These are phyloP conservation scores for Tetraselmis striata DNA, from an alignment of 139 green algal genomes.

Conservation along the genomic window DNA sequence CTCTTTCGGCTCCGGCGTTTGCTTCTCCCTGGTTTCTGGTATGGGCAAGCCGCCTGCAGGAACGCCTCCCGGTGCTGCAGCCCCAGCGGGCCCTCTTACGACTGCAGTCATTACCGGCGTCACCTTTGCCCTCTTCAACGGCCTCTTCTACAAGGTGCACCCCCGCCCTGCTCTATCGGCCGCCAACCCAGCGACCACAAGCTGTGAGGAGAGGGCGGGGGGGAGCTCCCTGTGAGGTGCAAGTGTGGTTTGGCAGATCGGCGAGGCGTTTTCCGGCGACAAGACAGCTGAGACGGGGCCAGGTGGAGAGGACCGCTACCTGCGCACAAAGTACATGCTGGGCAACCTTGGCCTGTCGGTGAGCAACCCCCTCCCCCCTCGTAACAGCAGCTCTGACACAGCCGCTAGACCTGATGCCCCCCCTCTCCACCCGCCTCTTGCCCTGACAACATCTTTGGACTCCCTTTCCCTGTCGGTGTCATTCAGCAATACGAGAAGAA, in stretches of 20 bases:
- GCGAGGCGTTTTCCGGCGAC: conserved; percentile 55
- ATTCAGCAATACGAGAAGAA: conserved; percentile 90
- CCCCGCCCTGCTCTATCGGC: background rate
- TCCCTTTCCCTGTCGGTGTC: background rate
- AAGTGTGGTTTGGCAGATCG: conserved; percentile 38
- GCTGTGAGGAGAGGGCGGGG: background rate
- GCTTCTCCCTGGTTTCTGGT: conserved; percentile 68
- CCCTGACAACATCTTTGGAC: too few relatives aligned
- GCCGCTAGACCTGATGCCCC: too few relatives aligned
- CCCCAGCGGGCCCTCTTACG: conserved; percentile 30
- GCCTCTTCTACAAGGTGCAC: conserved; percentile 69
- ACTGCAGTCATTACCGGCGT: conserved; percentile 47
- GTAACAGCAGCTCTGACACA: too few relatives aligned
- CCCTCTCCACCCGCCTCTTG: too few relatives aligned
- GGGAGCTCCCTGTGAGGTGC: conserved; percentile 15
- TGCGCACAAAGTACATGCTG: conserved; percentile 78
- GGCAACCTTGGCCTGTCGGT: conserved; percentile 63
- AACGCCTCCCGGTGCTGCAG: background rate
- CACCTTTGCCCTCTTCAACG: conserved; percentile 80
- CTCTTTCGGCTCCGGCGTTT: conserved; percentile 68
- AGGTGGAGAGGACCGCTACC: conserved; percentile 32
- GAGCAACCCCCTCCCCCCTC: too few relatives aligned
- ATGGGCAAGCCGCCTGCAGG: conserved; percentile 23
- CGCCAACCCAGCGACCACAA: background rate
- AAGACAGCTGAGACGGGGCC: conserved; percentile 2